Conservation (phyloP, 768 basidiomycete genomes). For the Lactarius hengduanensis region DNA sequence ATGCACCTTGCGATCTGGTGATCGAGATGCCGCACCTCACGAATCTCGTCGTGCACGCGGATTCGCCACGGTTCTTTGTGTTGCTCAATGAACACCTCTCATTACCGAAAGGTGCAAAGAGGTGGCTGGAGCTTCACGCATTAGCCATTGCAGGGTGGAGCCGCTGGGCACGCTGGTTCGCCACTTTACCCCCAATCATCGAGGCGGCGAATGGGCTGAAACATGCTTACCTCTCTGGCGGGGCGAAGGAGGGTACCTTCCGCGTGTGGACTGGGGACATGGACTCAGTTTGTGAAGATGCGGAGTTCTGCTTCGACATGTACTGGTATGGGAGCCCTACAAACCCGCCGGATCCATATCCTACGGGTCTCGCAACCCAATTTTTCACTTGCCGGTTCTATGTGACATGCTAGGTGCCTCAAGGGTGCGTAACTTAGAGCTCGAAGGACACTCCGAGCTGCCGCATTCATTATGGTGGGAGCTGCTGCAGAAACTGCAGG, state of each 20-base stretch:
- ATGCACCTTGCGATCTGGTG: not conserved
- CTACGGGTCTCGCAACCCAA: not conserved
- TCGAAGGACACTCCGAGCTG: not conserved
- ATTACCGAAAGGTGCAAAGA: slow-evolving; percentile 8
- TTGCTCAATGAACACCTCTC: slow-evolving; percentile 14
- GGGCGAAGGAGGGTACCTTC: slow-evolving; percentile 18
- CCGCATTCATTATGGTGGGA: slow-evolving; percentile 11
- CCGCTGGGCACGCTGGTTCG: slow-evolving; percentile 16
- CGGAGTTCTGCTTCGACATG: slow-evolving; percentile 10
- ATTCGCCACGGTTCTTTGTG: slow-evolving; percentile 14
- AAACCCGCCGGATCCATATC: too few relatives aligned
- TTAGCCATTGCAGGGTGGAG: slow-evolving; percentile 13
- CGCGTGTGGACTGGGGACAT: slow-evolving; percentile 16
- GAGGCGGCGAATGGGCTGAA: slow-evolving; percentile 16
- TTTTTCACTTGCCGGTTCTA: slow-evolving; percentile 7
- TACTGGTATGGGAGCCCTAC: slow-evolving; percentile 15
- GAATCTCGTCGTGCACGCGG: slow-evolving; percentile 7
- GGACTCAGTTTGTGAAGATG: slow-evolving; percentile 1
- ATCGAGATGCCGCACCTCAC: slow-evolving; percentile 18
- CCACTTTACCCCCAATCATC: not conserved
- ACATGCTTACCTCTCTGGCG: slow-evolving; percentile 11
- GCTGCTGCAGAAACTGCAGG: slow-evolving; percentile 13
- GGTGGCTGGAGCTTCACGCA: not conserved
- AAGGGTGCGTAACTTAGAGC: slow-evolving; percentile 4
- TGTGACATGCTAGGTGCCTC: slow-evolving; percentile 12